A percentile compares a stretch with the other conserved stretches of the same genome.
These are phyloP conservation scores for Wickerhamiella sergipiensis DNA, from an alignment of 805 yeast genomes.

Conservation along the genomic window DNA sequence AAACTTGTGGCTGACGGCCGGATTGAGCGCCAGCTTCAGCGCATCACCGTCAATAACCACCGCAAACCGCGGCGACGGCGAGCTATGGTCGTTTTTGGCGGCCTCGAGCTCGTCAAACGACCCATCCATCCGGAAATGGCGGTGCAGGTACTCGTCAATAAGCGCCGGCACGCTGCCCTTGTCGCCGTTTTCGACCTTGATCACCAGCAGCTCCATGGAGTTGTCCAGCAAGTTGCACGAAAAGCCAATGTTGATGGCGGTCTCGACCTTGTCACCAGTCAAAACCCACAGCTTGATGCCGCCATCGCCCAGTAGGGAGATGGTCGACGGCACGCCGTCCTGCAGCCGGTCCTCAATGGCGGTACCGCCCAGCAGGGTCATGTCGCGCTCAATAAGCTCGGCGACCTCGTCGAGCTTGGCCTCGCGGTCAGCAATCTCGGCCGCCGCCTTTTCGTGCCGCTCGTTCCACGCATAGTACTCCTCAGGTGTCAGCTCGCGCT, in stretches of 20 bases:
- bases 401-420: conserved; percentile 43
- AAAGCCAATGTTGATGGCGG: conserved; percentile 81
- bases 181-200: conserved; percentile 26
- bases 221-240: conserved; percentile 62
- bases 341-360: conserved; percentile 74
- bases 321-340: conserved; percentile 68
- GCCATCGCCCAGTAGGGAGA: conserved; percentile 52
- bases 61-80: conserved; percentile 47
- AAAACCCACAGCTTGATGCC: conserved; percentile 77
- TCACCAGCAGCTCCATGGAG: conserved; percentile 55
- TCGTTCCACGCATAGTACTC: conserved; percentile 42
- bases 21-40: conserved; percentile 36
- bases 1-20: conserved; percentile 39
- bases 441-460: conserved; percentile 44
- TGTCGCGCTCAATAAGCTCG: conserved; percentile 45
- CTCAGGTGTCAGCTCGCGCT: conserved; percentile 35
- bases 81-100: conserved; percentile 49
- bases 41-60: conserved; percentile 67
- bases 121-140: conserved; percentile 38
- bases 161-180: conserved; percentile 19
- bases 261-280: conserved; percentile 75
- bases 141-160: conserved; percentile 36
- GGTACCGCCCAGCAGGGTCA: conserved; percentile 59
- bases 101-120: conserved; percentile 33
- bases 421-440: conserved; percentile 49